Percentiles rank a stretch among this genome's conserved stretches.
Evolutionary conservation across 345 rosid species (phyloP).

Genomic region (Firmiana major): DNA sequence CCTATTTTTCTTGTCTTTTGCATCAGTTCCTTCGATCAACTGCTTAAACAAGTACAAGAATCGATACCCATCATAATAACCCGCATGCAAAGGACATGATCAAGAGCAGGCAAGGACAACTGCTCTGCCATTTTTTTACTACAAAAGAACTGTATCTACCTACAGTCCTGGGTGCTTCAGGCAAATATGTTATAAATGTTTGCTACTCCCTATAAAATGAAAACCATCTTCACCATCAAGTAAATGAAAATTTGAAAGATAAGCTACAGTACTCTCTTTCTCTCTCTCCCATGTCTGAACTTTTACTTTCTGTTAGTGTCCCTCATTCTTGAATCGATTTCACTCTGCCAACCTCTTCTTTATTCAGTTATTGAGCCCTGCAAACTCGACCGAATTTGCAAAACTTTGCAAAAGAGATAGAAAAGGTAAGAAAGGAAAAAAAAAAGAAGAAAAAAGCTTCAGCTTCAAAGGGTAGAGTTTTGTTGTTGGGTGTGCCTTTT

Average conservation of each 20-base stretch:
- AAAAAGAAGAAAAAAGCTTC: not conserved
- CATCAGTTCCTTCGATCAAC: not conserved
- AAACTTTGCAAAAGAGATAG: conserved; percentile 1
- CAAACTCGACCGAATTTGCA: conserved; percentile 12
- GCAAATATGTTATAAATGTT: conserved; percentile 13
- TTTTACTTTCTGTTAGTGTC: conserved; percentile 15
- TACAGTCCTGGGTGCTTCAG: conserved; percentile 5
- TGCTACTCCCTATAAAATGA: conserved; percentile 19
- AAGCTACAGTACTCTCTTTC: not conserved
- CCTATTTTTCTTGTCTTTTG: conserved; percentile 1
- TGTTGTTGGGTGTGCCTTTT: conserved; percentile 16
- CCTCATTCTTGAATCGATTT: conserved; percentile 9
- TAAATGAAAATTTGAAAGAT: conserved; percentile 4
- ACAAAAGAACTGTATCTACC: not conserved
- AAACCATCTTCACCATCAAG: not conserved
- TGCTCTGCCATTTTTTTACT: conserved; percentile 13
- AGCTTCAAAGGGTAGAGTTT: conserved; percentile 9
- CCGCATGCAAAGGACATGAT: conserved; percentile 21
- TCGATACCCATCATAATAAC: conserved; percentile 10
- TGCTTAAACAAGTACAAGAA: conserved; percentile 21
- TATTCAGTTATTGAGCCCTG: conserved; percentile 1
- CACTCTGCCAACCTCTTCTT: conserved; percentile 2
- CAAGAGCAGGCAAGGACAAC: conserved; percentile 11
- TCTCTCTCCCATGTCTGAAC: conserved; percentile 7
- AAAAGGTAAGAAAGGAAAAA: not conserved